Evolutionary conservation across 768 basidiomycete species (phyloP).

Genomic region (Mycena kentingensis): DNA sequence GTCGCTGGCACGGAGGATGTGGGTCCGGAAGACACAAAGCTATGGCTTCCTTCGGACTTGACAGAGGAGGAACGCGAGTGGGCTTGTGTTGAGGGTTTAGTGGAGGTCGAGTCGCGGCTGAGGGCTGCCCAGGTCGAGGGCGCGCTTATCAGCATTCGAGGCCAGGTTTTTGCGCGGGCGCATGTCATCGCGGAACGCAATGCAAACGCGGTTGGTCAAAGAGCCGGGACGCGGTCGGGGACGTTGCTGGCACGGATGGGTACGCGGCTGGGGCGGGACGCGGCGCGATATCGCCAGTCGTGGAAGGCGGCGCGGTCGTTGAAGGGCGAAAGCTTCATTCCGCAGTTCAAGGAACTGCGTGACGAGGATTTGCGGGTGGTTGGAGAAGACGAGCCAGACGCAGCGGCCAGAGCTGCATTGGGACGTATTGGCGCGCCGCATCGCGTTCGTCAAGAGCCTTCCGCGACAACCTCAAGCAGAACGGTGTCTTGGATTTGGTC

Average conservation of each 20-base stretch:
- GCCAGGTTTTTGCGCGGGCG: background rate
- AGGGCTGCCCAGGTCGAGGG: background rate
- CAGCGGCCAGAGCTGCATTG: conserved; percentile 1
- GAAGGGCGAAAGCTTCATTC: background rate
- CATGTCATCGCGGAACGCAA: conserved; percentile 8
- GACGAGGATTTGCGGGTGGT: conserved; percentile 1
- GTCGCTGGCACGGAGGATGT: background rate
- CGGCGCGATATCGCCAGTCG: conserved; percentile 2
- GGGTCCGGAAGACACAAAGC: conserved; percentile 9
- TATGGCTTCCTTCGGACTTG: conserved; percentile 14
- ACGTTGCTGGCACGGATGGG: conserved; percentile 4
- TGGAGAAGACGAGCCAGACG: conserved; percentile 6
- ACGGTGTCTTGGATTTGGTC: conserved; percentile 16
- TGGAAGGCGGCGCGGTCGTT: background rate
- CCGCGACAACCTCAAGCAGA: background rate
- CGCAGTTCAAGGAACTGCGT: background rate
- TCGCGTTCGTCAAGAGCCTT: background rate
- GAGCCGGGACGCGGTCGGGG: background rate
- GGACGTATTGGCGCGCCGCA: background rate
- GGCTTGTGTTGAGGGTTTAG: background rate
- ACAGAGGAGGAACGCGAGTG: background rate
- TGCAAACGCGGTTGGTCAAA: conserved; percentile 1
- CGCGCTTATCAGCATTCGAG: background rate
- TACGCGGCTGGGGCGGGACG: background rate
- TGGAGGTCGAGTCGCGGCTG: conserved; percentile 1